A percentile compares a stretch with the other conserved stretches of the same genome.
These are phyloP conservation scores for Neobulgaria alba DNA, from an alignment of 2,329 filamentous ascomycete species.

Conservation along the genomic window DNA sequence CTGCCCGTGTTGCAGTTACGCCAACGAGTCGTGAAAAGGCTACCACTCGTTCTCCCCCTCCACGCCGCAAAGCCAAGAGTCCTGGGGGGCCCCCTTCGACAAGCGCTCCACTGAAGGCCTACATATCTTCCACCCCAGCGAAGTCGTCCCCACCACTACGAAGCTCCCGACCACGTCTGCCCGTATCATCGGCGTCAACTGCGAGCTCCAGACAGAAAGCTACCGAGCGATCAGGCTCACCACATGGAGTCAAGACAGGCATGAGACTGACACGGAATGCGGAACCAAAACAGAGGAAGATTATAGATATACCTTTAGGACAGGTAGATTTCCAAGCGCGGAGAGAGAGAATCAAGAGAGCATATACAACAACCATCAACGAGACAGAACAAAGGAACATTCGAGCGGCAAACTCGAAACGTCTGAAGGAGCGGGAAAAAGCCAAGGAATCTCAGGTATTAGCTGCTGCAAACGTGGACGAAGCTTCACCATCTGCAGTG, in stretches of 20 bases:
- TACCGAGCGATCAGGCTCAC: conserved; percentile 35
- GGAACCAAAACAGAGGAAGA: conserved; percentile 31
- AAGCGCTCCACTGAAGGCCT: conserved; percentile 58
- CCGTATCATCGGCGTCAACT: conserved; percentile 67
- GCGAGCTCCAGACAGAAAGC: conserved; percentile 59
- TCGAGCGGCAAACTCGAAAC: conserved; percentile 35
- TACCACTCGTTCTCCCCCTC: conserved; percentile 28
- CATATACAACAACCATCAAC: conserved; percentile 75
- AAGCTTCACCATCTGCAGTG: not conserved
- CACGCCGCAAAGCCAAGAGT: conserved; percentile 17
- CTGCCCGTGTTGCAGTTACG: conserved; percentile 28
- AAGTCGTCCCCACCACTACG: conserved; percentile 72
- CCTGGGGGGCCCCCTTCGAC: conserved; percentile 15
- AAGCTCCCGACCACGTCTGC: conserved; percentile 73
- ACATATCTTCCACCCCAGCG: conserved; percentile 60
- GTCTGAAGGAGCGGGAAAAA: conserved; percentile 17
- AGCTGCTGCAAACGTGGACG: conserved; percentile 25
- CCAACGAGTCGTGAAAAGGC: conserved; percentile 35
- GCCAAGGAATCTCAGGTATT: conserved; percentile 20
- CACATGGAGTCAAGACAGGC: conserved; percentile 19
- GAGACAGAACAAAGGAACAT: conserved; percentile 53
- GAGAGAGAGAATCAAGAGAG: conserved; percentile 72
- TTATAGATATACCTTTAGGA: conserved; percentile 49
- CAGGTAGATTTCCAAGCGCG: conserved; percentile 74
- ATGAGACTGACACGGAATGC: conserved; percentile 24